A percentile compares a stretch with the other conserved stretches of the same genome.
phyloP scores from a whole-genome alignment of 2,329 filamentous ascomycete species.

The Rutstroemia sp. region DNA sequence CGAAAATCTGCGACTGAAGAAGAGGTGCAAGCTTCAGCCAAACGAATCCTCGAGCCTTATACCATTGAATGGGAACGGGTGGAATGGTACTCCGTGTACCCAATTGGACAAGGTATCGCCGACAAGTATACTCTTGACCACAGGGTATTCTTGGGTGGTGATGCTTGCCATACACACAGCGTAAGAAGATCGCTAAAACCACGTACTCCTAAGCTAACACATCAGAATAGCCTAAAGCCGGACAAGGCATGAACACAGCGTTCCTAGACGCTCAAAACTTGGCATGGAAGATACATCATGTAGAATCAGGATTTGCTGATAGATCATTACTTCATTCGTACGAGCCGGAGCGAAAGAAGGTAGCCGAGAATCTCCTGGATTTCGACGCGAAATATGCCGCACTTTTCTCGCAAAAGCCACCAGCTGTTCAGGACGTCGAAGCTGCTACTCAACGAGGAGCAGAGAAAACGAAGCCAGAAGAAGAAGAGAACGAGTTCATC shows the following conservation, averaged over 20 bases:
- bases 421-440: conserved; percentile 64
- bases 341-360: conserved; percentile 74
- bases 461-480: conserved; percentile 22
- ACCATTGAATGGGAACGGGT: conserved; percentile 58
- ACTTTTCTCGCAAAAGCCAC: conserved; percentile 74
- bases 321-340: conserved; percentile 75
- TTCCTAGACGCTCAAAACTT: conserved; percentile 81
- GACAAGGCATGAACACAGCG: conserved; percentile 74
- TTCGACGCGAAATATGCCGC: conserved; percentile 89
- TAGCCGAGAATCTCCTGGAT: conserved; percentile 75
- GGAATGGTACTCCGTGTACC: conserved; percentile 71
- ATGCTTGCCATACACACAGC: conserved; percentile 74
- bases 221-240: conserved; percentile 60
- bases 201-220: conserved; percentile 45
- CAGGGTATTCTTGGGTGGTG: conserved; percentile 66
- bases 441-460: conserved; percentile 44
- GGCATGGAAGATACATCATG: conserved; percentile 92
- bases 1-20: conserved; percentile 55
- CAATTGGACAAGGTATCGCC: conserved; percentile 67
- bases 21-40: conserved; percentile 57
- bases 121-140: conserved; percentile 60
- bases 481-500: conserved; percentile 71
- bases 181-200: conserved; percentile 35
- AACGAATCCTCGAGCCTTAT: conserved; percentile 59
- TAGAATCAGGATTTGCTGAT: conserved; percentile 73